Evolutionary conservation across 495 filamentous ascomycete genomes (phyloP), one percentile per base, ranked within the genome.

Genomic region (Platismatia glauca): DNA sequence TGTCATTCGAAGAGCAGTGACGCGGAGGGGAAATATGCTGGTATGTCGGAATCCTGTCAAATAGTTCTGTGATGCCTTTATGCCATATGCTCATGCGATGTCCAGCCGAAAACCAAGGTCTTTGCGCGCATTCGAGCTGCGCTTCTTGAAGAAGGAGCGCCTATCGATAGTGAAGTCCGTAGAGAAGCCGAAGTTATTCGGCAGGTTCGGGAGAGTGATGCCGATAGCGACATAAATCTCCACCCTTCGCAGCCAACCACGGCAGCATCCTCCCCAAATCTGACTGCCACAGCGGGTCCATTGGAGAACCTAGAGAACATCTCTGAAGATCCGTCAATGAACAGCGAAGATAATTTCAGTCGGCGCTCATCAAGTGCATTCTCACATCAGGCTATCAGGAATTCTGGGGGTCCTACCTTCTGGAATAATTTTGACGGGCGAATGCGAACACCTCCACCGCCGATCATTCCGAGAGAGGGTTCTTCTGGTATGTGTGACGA

Each of bases 161-260:
- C 94, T 0, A 72, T 95, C 34, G 95, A 97, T 65, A 86, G 85
- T 48, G 94, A 99, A 72, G 82, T 91, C 64, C 86, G 88, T 61
- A 87, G 90, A 44, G 94, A 99, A 77, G 90, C 93, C 16, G 91
- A 97, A 74, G 91, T 97, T 1, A 88, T 97, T 60, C 87, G 89
- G 3, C 95, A 96, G 73, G 92, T 96, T 38, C 88, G 89, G 22
- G 93, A 97, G 72, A 84, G 81, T 60, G 81, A 86, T 60, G 72
- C 76, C 20, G 74, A 75, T 46, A 63, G 72, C 24, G 76, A 80
- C 16, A 70, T 76, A 59, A 74, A 69, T 18, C 59, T 79, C 46
- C 62, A 70, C 39, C 68, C 71, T 44, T 69, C 75, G 34, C 71
- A 76, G 34, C 78, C 75, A 15, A 68, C 76, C 3, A 77, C 81